Base-by-base conservation (phyloP, 2,329 filamentous ascomycete species). In the Capronia coronata region DNA sequence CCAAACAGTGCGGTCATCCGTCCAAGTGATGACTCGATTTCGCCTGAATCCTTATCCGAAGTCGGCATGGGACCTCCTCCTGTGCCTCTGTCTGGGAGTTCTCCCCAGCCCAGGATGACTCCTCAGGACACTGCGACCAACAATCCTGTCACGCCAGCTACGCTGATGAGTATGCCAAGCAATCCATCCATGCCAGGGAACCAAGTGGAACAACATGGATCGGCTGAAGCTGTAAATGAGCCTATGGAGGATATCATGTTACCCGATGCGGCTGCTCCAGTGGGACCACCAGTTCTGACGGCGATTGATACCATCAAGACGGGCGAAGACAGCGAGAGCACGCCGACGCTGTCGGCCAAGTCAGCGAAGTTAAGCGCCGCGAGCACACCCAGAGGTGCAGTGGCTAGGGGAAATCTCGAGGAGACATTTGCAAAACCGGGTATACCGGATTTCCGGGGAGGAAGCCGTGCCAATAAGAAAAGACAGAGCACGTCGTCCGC, bases 71-170 rank as follows among this genome's bases (percentile, higher is more conserved):
- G 71, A 30, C 72, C 72, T 19, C 72, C 72, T 16, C 71, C 72
- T 11, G 60, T 74, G 29, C 72, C 72, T 13, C 56, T 55, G 35
- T 32, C 53, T 3, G 64, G 65, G 23, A 69, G 61, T 50, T 73
- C 71, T 13, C 69, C 71, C 13, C 61, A 48, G 47, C 51, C 22
- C 43, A 59, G 16, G 58, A 65, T 47, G 55, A 64, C 41, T 54
- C 54, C 44, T 34, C 58, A 49, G 39, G 54, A 50, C 32, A 55
- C 61, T 21, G 25, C 35, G 9, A 43, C 45, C 27, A 59, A 79
- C 41, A 69, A 82, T 45, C 86, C 87, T 9, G 89, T 87, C 1
- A 94, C 89, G 0, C 89, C 89, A 1, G 87, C 90, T 7, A 94
- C 89, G 5, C 70, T 95, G 51, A 95, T 96, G 86, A 84, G 81